phyloP scores from a whole-genome alignment of 805 yeast species.

The Hanseniaspora lindneri region DNA sequence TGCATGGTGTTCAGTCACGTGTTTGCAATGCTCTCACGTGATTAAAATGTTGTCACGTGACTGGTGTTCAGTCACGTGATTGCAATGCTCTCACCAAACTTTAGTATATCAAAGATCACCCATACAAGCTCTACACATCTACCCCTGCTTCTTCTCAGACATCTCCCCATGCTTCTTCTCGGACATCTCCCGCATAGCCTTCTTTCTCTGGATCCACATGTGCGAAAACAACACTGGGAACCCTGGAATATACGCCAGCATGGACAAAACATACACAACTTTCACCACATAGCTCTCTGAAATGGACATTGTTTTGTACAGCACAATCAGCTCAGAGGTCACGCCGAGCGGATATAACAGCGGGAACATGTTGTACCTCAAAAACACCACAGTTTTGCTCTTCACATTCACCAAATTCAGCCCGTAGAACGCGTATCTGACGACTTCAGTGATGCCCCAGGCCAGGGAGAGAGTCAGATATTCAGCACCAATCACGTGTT shows the following conservation, averaged over 20 bases:
- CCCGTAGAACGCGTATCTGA: slow-evolving; percentile 72
- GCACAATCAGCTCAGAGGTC: slow-evolving; percentile 63
- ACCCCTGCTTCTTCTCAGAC: too few species aligned
- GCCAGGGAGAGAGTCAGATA: slow-evolving; percentile 62
- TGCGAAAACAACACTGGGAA: slow-evolving; percentile 72
- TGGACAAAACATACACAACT: slow-evolving; percentile 41
- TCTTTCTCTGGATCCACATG: slow-evolving; percentile 79
- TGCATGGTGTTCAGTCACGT: too few species aligned
- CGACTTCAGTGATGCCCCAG: slow-evolving; percentile 91
- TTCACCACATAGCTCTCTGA: slow-evolving; percentile 53
- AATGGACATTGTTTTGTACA: slow-evolving; percentile 56
- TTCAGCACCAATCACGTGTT: slow-evolving; percentile 33
- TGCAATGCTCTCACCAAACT: too few species aligned
- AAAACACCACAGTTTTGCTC: slow-evolving; percentile 15
- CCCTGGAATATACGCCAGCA: slow-evolving; percentile 73
- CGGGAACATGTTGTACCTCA: slow-evolving; percentile 74
- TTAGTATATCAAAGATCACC: too few species aligned
- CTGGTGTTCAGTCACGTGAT: too few species aligned
- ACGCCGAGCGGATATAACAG: slow-evolving; percentile 87
- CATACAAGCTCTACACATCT: too few species aligned
- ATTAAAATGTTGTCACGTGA: too few species aligned
- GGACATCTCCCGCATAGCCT: slow-evolving; percentile 47
- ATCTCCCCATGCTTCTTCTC: background rate
- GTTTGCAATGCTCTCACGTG: too few species aligned
- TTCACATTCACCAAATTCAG: slow-evolving; percentile 39